phyloP scores from a whole-genome alignment of 1,284 basidiomycete species.

The Heliocybe sulcata region DNA sequence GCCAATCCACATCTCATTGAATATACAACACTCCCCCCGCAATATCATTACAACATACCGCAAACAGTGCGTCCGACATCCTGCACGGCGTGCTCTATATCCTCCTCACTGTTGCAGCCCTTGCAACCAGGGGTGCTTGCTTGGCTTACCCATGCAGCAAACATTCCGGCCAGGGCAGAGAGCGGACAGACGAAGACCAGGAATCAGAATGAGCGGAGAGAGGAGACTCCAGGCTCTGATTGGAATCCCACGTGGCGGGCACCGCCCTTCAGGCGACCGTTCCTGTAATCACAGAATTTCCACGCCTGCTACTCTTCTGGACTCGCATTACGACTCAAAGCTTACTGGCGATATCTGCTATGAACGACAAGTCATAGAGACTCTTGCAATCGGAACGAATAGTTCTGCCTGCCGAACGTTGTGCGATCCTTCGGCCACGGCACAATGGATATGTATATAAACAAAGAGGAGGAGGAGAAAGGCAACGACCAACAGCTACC shows the following conservation, averaged over 20 bases:
- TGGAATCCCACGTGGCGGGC: slow-evolving; percentile 8
- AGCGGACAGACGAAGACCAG: neutral
- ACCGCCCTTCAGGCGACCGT: neutral
- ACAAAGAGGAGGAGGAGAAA: too few relatives aligned
- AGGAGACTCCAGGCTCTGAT: neutral
- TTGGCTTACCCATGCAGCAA: slow-evolving; percentile 17
- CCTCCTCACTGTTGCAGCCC: slow-evolving; percentile 17
- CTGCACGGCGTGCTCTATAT: slow-evolving; percentile 30
- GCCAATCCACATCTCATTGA: slow-evolving; percentile 37
- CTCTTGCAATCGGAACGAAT: too few relatives aligned
- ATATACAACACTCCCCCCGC: neutral
- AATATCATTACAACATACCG: slow-evolving; percentile 29
- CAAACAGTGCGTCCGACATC: slow-evolving; percentile 46
- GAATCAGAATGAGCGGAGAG: neutral
- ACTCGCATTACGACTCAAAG: too few relatives aligned
- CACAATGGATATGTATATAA: too few relatives aligned
- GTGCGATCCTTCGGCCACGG: too few relatives aligned
- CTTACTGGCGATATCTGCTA: too few relatives aligned
- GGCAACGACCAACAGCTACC: too few relatives aligned
- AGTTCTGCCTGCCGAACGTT: too few relatives aligned
- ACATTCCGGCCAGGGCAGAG: slow-evolving; percentile 10
- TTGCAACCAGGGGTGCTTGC: slow-evolving; percentile 11
- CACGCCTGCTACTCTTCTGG: neutral
- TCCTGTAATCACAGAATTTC: neutral
- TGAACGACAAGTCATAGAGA: too few relatives aligned